phyloP scores from a whole-genome alignment of 73 alveolate genomes.

The Tetrahymena thermophila region DNA sequence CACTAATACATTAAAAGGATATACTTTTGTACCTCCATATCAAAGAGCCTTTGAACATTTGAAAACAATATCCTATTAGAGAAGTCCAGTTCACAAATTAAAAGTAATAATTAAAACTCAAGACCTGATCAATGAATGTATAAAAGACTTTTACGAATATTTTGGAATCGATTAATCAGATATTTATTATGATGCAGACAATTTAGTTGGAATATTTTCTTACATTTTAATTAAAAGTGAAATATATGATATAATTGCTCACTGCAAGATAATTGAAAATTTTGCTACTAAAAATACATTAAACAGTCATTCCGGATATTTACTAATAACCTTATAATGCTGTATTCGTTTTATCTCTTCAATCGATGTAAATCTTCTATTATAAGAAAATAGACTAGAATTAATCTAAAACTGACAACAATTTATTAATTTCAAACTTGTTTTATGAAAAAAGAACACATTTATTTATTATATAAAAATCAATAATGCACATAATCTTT shows the following conservation, averaged over 20 bases:
- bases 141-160: neutral
- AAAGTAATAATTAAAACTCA: neutral
- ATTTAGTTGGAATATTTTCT: neutral
- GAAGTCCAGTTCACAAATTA: neutral
- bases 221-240: neutral
- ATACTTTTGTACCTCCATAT: neutral
- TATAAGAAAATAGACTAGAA: neutral
- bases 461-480: no score
- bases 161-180: neutral
- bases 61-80: neutral
- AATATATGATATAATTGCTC: neutral
- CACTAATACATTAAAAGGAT: neutral
- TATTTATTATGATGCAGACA: neutral
- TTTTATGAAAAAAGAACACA: neutral
- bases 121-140: neutral
- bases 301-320: neutral
- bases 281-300: neutral
- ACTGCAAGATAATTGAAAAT: neutral
- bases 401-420: neutral
- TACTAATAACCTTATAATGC: neutral
- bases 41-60: neutral
- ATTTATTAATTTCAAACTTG: neutral
- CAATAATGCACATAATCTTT: no score
- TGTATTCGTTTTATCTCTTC: neutral
- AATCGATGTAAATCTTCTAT: neutral